Conservation (phyloP, 2,329 filamentous ascomycete species). For the Penicillium sp. region DNA sequence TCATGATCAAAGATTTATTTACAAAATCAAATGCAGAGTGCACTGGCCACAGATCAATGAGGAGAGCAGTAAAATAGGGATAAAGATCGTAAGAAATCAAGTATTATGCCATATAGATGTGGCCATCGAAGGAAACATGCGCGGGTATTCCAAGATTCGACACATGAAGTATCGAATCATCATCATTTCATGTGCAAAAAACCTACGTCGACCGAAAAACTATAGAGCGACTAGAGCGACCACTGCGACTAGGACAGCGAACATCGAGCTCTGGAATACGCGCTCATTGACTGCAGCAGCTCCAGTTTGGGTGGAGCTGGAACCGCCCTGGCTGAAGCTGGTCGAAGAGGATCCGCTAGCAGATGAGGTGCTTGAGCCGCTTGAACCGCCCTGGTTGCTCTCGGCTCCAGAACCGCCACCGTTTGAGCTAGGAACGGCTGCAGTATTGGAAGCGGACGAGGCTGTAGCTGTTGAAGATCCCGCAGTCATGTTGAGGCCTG, state of each 20-base stretch:
- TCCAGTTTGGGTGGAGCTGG: constrained; percentile 18
- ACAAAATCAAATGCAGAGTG: neutral
- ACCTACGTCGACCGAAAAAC: neutral
- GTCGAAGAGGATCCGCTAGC: constrained; percentile 14
- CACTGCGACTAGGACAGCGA: constrained; percentile 45
- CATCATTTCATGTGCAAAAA: neutral
- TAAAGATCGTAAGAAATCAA: neutral
- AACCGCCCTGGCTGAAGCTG: constrained; percentile 30
- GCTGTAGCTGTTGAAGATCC: constrained; percentile 22
- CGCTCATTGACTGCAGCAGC: constrained; percentile 35
- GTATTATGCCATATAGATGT: constrained; percentile 7
- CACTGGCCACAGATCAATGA: neutral
- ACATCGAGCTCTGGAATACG: constrained; percentile 39
- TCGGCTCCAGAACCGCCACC: constrained; percentile 24
- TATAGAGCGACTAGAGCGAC: constrained; percentile 42
- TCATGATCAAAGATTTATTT: neutral
- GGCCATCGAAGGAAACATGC: neutral
- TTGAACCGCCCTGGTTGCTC: neutral
- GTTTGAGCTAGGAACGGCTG: constrained; percentile 28
- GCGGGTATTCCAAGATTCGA: neutral
- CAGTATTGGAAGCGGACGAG: constrained; percentile 11
- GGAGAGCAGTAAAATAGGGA: neutral
- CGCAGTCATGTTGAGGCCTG: constrained; percentile 67
- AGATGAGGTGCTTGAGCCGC: constrained; percentile 2
- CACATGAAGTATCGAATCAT: neutral